phyloP scores from a whole-genome alignment of 176 grass and related monocot species.

The Hsuehochloa calcarea region DNA sequence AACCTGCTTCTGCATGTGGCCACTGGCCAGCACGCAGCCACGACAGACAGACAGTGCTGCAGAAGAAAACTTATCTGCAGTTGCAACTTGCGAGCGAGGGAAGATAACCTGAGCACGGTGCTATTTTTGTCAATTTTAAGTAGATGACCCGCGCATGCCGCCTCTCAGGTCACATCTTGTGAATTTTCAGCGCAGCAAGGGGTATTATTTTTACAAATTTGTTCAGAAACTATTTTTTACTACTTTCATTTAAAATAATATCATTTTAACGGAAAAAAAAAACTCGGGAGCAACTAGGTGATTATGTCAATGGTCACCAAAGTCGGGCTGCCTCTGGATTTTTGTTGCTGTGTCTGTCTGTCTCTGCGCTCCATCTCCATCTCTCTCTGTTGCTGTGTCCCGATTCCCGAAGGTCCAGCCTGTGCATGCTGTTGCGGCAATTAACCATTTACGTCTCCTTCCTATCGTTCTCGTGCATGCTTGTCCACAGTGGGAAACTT shows the following conservation, averaged over 20 bases:
- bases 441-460: not conserved
- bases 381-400: not conserved
- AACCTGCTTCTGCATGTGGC: not conserved
- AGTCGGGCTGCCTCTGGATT: not conserved
- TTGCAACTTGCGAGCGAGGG: not conserved
- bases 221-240: too few species aligned
- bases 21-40: not conserved
- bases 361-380: not conserved
- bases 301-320: not conserved
- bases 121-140: too few species aligned
- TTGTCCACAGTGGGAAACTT: not conserved
- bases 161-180: too few species aligned
- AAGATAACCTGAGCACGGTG: too few species aligned
- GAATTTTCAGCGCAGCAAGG: too few species aligned
- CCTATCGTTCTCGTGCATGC: not conserved
- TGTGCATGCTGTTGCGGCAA: not conserved
- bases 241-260: too few species aligned
- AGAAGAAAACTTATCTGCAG: not conserved
- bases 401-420: not conserved
- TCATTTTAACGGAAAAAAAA: too few species aligned
- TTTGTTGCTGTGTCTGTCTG: not conserved
- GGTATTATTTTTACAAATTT: too few species aligned
- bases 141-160: too few species aligned
- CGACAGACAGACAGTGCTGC: not conserved
- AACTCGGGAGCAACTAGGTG: not conserved